Base-by-base conservation (phyloP, 805 yeast genomes). In the Starmerella sp. region DNA sequence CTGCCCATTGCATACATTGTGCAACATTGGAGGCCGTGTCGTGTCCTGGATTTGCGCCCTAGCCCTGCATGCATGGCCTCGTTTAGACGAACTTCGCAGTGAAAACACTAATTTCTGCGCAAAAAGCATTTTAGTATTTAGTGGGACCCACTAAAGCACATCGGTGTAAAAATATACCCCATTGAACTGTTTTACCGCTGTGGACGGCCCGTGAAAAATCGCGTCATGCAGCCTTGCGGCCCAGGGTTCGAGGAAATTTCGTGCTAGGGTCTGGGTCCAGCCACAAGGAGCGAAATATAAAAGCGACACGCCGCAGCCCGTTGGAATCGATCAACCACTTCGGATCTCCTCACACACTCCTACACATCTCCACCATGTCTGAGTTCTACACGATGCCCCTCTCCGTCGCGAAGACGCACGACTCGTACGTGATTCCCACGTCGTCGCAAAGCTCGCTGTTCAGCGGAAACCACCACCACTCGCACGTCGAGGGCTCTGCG, bases 381-480 rank as follows among this genome's bases (percentile, higher is more conserved):
- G 62, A 59, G 36, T 59, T 59, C 55, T 59, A 59, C 62, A 57
- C 62, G 43, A 38, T 59, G 50, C 62, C 62, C 44, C 53, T 59
- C 37, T 50, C 57, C 29, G 51, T 54, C 42, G 62, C 61, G 11
- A 57, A 55, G 58, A 59, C 62, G 49, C 57, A 57, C 51, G 57
- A 59, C 52, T 59, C 61, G 15, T 57, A 57, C 51, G 36, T 59
- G 41, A 48, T 53, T 37, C 62, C 62, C 28, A 59, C 62, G 37
- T 44, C 60, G 9, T 34, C 61, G n/a, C 47, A 42, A 17, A 49
- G 59, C 36, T 52, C 60, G 10, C 30, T 57, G 44, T 54, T 59
- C 56, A 45, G 55, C 51, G 15, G 35, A 34, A 32, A 13, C 47
- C 9, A 32, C 30, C 28, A 32, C 28, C 39, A 32, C 30, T 11